These are phyloP conservation scores for Schwanniomyces etchellsii DNA, from an alignment of 1,139 yeast species.

Conservation along the genomic window DNA sequence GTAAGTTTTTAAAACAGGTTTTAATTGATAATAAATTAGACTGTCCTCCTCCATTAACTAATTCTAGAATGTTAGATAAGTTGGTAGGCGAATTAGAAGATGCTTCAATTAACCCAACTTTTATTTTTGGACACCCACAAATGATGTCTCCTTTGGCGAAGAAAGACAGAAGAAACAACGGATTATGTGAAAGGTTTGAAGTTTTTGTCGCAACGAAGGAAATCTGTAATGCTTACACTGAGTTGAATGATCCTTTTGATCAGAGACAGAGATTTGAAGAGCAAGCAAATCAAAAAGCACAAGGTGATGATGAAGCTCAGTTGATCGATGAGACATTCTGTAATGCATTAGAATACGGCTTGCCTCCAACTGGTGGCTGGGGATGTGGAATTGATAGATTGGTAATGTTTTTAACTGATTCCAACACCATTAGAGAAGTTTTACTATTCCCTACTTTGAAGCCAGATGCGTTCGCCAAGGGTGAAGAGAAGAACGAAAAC, in stretches of 20 bases:
- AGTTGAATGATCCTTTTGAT: conserved; percentile 97
- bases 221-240: conserved; percentile 97
- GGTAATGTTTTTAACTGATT: conserved; percentile 96
- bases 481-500: conserved; percentile 25
- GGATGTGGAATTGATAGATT: conserved; percentile 99
- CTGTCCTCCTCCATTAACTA: conserved; percentile 94
- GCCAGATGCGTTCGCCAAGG: conserved; percentile 63
- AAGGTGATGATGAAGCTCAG: conserved; percentile 99
- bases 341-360: conserved; percentile 95
- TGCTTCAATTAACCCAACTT: conserved; percentile 91
- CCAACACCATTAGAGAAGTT: conserved; percentile 97
- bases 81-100: conserved; percentile 94
- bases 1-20: conserved; percentile 77
- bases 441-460: conserved; percentile 97
- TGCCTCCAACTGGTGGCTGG: conserved; percentile 99
- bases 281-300: conserved; percentile 97
- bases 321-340: conserved; percentile 94
- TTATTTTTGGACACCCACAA: conserved; percentile 97
- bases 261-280: conserved; percentile 97
- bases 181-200: conserved; percentile 97
- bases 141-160: conserved; percentile 99
- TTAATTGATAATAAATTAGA: conserved; percentile 78
- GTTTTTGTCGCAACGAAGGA: conserved; percentile 98
- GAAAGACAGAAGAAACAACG: conserved; percentile 86
- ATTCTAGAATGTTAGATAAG: conserved; percentile 98